Base-by-base conservation (phyloP, 371 early-diverging fungal genomes). In the Syncephalis fuscata region DNA sequence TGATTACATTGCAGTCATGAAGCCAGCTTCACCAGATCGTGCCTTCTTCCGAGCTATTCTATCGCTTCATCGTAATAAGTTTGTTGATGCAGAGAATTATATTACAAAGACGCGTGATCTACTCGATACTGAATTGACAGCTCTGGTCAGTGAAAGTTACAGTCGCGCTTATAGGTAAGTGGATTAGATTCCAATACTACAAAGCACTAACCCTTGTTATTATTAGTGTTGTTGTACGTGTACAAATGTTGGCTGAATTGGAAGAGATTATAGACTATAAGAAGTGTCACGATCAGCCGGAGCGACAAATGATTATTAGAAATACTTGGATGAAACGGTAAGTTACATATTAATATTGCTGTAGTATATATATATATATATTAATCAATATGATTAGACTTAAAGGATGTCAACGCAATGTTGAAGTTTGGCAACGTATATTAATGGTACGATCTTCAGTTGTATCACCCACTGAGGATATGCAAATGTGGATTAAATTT, bases 401-500 rank as follows among this genome's bases (percentile, higher is more conserved):
- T 49, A 74, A 80, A 51, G 94, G 93, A 1, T 85, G 88, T 59
- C 91, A 94, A 56, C 74, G 88, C 25, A 91, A 92, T 53, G 88
- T 98, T 2, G 92, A 92, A 37, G 85, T 93, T 24, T 96, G 96
- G 98, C 92, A 92, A 53, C 73, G 85, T 46, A 78, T 95, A 44
- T 61, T 96, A 45, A 82, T 82, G 48, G 86, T 95, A 3, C 79
- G 88, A 19, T 74, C 89, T 2, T 74, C 94, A 61, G 95, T 93
- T 0, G 65, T 93, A 16, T 70, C 85, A 0, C 94, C 95, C 14
- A 73, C 79, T 44, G 88, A 88, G 49, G 92, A 94, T 51, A 78
- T 88, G 71, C 93, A 90, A 38, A 84, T 84, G 72, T 90, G 88
- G 79, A 87, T 96, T 60, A 92, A 93, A 62, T 95, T 92, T 64